Base-by-base conservation (phyloP, 441 rosid genomes). In the Daphne laureola region DNA sequence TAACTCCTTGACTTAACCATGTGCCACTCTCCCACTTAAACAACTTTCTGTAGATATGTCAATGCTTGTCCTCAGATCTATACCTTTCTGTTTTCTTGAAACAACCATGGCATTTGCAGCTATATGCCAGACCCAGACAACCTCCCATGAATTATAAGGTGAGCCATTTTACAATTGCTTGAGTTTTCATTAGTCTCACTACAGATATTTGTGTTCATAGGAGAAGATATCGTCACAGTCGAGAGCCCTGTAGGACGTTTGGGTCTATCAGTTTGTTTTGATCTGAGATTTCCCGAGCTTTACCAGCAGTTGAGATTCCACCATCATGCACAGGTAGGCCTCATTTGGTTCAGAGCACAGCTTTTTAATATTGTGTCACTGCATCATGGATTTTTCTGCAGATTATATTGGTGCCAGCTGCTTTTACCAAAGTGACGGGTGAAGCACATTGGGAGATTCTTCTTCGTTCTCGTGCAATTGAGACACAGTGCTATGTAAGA, bases 361-460 rank as follows among this genome's bases (percentile, higher is more conserved):
- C 16, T 35, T 54, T 51, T 51, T 42, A 43, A 43, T 55, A 12
- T 54, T 49, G 12, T 46, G 40, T 62, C 36, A 51, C 0, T 7
- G 35, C 11, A 42, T 31, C 44, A 45, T 35, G 17, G 17, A 52
- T 49, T 43, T 6, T 65, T 65, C 40, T 59, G 50, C 73, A 89
- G 97, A 81, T 93, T 75, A 60, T 89, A 57, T 67, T 93, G 49
- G 97, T 89, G 45, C 97, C 97, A 35, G 62, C 97, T 46, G 97
- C 98, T 65, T 93, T 93, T 70, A 89, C 98, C 21, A 76, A 67
- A 67, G 87, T 78, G 56, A 89, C 98, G 9, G 98, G 96, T 49
- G 72, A 80, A 68, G 97, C 97, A 54, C 98, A 93, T 67, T 93
- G 98, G 98, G 97, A 93, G 73, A 69, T 87, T 76, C 85, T 89